Conservation (phyloP, 257 asterid genomes). For the Solanum clarkiae region DNA sequence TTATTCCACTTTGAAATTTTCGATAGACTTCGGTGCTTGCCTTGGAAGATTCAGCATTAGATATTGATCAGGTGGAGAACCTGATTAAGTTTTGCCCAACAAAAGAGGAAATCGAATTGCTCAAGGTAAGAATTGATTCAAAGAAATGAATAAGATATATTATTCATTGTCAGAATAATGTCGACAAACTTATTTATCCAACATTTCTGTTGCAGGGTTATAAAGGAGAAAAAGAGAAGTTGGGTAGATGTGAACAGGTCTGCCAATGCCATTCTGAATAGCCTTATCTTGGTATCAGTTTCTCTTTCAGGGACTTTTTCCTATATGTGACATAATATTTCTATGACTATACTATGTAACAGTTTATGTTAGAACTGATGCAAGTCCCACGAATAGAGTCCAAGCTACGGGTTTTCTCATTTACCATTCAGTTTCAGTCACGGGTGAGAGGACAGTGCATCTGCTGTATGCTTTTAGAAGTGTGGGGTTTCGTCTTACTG, state of each 20-base stretch:
- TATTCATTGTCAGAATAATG: neutral
- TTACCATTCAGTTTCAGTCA: conserved; percentile 49
- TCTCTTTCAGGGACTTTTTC: neutral
- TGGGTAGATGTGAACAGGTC: conserved; percentile 91
- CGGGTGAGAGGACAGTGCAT: conserved; percentile 34
- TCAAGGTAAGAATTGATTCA: conserved; percentile 30
- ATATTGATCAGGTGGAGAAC: conserved; percentile 79
- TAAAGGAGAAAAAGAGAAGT: conserved; percentile 59
- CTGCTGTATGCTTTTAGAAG: neutral
- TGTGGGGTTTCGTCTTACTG: neutral
- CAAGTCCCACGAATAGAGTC: conserved; percentile 77
- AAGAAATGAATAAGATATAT: neutral
- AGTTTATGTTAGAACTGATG: conserved; percentile 82
- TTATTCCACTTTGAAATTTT: neutral
- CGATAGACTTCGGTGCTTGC: conserved; percentile 62
- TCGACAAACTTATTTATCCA: neutral
- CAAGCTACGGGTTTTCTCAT: conserved; percentile 67
- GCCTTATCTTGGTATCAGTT: neutral
- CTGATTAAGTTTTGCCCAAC: conserved; percentile 87
- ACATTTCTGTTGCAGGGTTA: conserved; percentile 42
- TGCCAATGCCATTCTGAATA: neutral
- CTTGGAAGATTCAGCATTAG: conserved; percentile 71
- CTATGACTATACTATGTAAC: conserved; percentile 7
- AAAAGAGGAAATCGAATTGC: conserved; percentile 74
- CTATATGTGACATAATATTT: neutral